Evolutionary conservation across 345 rosid species (phyloP).

Genomic region (Eutrema heterophyllum): DNA sequence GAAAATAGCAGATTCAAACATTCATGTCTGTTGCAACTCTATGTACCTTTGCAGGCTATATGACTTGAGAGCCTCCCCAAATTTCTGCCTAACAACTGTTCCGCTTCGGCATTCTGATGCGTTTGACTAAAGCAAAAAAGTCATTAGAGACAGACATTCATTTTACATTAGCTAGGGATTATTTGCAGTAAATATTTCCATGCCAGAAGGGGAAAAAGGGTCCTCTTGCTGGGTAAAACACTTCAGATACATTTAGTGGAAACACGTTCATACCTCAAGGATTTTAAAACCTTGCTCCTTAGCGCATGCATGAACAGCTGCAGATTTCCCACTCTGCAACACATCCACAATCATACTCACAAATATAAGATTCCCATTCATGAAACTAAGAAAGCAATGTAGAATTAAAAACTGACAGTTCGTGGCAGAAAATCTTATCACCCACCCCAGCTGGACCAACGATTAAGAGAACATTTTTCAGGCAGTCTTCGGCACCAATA

Average conservation of each 20-base stretch:
- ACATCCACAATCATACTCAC: slow-evolving; percentile 6
- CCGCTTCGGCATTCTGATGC: slow-evolving; percentile 90
- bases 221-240: neutral
- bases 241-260: neutral
- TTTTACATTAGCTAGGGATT: neutral
- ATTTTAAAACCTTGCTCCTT: slow-evolving; percentile 85
- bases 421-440: slow-evolving; percentile 12
- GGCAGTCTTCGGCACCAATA: slow-evolving; percentile 35
- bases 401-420: neutral
- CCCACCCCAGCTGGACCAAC: slow-evolving; percentile 76
- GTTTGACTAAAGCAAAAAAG: slow-evolving; percentile 46
- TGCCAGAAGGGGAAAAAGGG: neutral
- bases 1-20: slow-evolving; percentile 12
- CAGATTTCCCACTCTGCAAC: slow-evolving; percentile 95
- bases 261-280: slow-evolving; percentile 58
- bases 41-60: slow-evolving; percentile 64
- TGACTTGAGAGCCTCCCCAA: slow-evolving; percentile 80
- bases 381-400: neutral
- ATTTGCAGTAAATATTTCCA: neutral
- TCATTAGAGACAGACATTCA: neutral
- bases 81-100: slow-evolving; percentile 65
- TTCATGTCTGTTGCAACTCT: slow-evolving; percentile 10
- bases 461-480: slow-evolving; percentile 78
- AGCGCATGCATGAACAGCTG: slow-evolving; percentile 90
- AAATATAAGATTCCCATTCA: slow-evolving; percentile 8